phyloP scores from a whole-genome alignment of 208 protist genomes.

The Trypanosomatidae sp. region DNA sequence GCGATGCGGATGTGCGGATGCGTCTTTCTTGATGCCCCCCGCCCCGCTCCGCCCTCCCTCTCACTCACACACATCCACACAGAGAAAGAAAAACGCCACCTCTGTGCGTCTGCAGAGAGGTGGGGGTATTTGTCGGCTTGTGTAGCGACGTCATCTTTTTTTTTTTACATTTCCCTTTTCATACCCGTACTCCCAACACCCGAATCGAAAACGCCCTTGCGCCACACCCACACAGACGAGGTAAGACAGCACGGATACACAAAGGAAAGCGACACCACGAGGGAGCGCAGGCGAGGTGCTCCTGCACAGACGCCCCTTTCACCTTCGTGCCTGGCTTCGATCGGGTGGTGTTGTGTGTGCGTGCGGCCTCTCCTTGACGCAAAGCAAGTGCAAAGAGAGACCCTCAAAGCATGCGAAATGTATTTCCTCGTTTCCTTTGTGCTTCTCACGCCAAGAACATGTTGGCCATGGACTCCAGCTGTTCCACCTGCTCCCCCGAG shows the following conservation, averaged over 20 bases:
- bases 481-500: slow-evolving; percentile 39
- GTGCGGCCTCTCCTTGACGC: background rate
- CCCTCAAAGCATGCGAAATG: too few species aligned
- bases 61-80: background rate
- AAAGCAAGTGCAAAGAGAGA: background rate
- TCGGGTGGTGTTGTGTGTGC: background rate
- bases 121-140: background rate
- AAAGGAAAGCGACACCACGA: background rate
- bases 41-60: background rate
- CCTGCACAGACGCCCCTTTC: background rate
- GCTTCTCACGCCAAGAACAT: slow-evolving; percentile 42
- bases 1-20: background rate
- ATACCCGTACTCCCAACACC: background rate
- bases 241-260: background rate
- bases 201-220: background rate
- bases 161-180: background rate
- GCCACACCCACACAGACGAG: background rate
- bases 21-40: background rate
- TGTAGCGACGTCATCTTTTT: background rate
- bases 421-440: slow-evolving; percentile 1
- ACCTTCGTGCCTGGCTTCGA: background rate
- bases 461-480: slow-evolving; percentile 67
- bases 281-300: background rate
- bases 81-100: background rate
- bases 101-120: background rate